Evolutionary conservation across 345 rosid species (phyloP).

Genomic region (Salix brachista): DNA sequence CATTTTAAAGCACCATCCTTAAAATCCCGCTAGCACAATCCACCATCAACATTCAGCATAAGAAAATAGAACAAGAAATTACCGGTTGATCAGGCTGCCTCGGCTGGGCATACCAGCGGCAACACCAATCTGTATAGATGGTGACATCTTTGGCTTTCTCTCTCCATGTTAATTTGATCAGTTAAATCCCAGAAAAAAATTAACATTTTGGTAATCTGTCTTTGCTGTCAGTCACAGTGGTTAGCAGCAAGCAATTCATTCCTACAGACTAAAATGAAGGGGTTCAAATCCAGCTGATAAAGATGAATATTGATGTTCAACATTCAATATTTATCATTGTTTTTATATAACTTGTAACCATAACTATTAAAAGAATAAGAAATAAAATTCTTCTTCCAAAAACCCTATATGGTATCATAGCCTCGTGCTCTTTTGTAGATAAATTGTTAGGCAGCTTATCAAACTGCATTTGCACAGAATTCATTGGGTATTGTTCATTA

Average conservation of each 20-base stretch:
- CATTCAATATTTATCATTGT: too few relatives aligned
- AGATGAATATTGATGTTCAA: too few relatives aligned
- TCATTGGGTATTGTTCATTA: too few relatives aligned
- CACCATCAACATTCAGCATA: not conserved
- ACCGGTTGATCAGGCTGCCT: not conserved
- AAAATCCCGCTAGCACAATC: not conserved
- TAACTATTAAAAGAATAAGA: too few relatives aligned
- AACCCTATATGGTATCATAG: too few relatives aligned
- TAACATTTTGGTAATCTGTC: not conserved
- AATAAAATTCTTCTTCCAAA: too few relatives aligned
- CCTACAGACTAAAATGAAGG: not conserved
- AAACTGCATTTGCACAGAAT: too few relatives aligned
- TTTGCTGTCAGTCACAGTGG: not conserved
- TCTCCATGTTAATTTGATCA: not conserved
- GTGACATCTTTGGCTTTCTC: not conserved
- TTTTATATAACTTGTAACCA: too few relatives aligned
- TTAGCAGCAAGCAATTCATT: not conserved
- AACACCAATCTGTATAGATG: not conserved
- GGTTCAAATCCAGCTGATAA: too few relatives aligned
- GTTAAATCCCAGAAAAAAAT: not conserved
- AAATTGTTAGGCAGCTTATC: too few relatives aligned
- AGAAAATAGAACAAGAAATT: not conserved
- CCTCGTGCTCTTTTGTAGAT: too few relatives aligned
- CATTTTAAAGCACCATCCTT: not conserved
- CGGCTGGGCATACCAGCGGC: not conserved